Evolutionary conservation across 768 basidiomycete species (phyloP), one percentile per base, ranked within the genome.

Genomic region (Dacryopinax spathularia): DNA sequence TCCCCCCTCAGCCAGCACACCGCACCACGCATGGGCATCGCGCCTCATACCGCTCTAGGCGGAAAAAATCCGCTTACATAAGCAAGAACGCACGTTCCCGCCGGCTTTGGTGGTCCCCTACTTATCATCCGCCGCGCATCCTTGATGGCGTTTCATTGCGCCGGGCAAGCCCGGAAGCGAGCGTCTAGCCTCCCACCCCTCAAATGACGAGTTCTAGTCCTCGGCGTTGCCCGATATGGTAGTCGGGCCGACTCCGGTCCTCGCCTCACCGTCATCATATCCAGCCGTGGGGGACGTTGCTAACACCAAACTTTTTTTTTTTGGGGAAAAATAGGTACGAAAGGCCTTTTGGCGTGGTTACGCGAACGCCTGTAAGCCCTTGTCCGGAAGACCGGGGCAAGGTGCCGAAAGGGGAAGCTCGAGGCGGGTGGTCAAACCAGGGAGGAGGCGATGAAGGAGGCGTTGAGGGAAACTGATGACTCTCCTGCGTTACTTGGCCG

Each of bases 131-230:
- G n/a, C n/a, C n/a, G n/a, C n/a, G n/a, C n/a, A n/a, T n/a, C n/a
- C 31, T 56, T 56, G 48, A 9, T 56, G 25, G 25, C 43, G 9
- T 20, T 31, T 22, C 9, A 29, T 56, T 56, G 25, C 48, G 29
- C 48, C 48, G 48, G 48, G 48, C 48, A 56, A 56, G 48, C 48
- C 48, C 48, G 48, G 48, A 56, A 56, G 48, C 48, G 48, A 56
- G n/a, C n/a, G n/a, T n/a, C n/a, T n/a, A n/a, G n/a, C n/a, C n/a
- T n/a, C n/a, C n/a, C n/a, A n/a, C n/a, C n/a, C n/a, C n/a, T n/a
- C n/a, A n/a, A 9, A 31, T 29, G 43, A 22, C 43, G 13, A 15
- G 7, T 15, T 13, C 10, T 44, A 15, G 43, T n/a, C n/a, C n/a
- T n/a, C n/a, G n/a, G n/a, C n/a, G n/a, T n/a, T n/a, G n/a, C n/a